Base-by-base conservation (phyloP, 2,329 filamentous ascomycete species). In the Alternaria arbusti region DNA sequence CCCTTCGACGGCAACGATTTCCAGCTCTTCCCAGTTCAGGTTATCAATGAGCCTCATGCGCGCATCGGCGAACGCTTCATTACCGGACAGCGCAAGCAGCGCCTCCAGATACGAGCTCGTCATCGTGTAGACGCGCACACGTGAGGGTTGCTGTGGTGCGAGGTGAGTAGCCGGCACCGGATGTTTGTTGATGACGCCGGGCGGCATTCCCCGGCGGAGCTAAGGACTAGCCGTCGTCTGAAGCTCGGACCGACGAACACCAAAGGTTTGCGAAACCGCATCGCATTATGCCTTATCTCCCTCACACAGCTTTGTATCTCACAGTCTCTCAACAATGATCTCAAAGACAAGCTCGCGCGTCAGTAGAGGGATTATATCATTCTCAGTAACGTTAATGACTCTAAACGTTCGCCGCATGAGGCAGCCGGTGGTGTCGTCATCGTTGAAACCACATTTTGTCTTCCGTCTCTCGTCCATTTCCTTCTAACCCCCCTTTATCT, bases 301-400 rank as follows among this genome's bases (percentile, higher is more conserved):
- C n/a, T n/a, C 32, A 36, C 15, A n/a, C 13, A 32, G 2, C 1
- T 0, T 32, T 32, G 30, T 4, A 32, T 15, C 12, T 6, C 12
- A 13, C 13, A 4, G 30, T 1, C 30, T 15, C 30, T 36, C 2
- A 2, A 15, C 30, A 3, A 32, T 3, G 13, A 4, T 4, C 1
- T 32, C 30, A 15, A 15, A 4, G 30, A 4, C 6, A 15, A 32
- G 30, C 13, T 32, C 3, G 30, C 13, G 30, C 30, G 8, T 32
- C 13, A 32, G 3, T 4, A 15, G 1, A 32, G 13, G 0, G 30
- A 3, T 6, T 15, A 6, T 0, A 0, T 8, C 0, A 4, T 15
- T 0, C 1, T 15, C 3, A 4, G 13, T 15, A 32, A 4, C 2
- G 13, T 1, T 1, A 26, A 32, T 32, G 2, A 1, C 13, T 32